Evolutionary conservation across 2,329 filamentous ascomycete species (phyloP).

Genomic region (Colletotrichum shisoi): DNA sequence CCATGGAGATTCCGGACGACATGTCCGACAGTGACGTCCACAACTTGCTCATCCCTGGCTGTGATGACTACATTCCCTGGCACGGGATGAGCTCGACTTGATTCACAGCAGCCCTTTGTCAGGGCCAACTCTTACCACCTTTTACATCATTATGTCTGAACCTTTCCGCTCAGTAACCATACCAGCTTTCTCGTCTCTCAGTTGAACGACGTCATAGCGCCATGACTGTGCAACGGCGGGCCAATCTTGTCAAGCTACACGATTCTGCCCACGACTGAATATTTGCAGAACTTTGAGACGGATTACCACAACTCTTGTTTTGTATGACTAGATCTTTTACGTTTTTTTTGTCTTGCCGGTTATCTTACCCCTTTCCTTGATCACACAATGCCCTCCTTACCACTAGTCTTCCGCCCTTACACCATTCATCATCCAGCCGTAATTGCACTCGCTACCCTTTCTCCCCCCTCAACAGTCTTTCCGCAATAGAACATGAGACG

Average conservation of each 20-base stretch:
- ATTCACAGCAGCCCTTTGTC: neutral
- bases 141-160: conserved; percentile 20
- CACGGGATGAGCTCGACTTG: conserved; percentile 6
- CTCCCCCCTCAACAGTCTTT: neutral
- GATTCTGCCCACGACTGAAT: conserved; percentile 22
- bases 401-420: neutral
- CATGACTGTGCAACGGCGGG: conserved; percentile 5
- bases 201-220: neutral
- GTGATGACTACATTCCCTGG: conserved; percentile 32
- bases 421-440: neutral
- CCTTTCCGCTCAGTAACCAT: conserved; percentile 2
- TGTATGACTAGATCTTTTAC: conserved; percentile 35
- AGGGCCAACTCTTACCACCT: neutral
- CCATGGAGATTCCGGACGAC: conserved; percentile 35
- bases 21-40: conserved; percentile 34
- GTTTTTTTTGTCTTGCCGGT: conserved; percentile 19
- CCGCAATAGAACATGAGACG: neutral
- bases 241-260: conserved; percentile 34
- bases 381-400: conserved; percentile 2
- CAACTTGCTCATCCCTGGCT: conserved; percentile 34
- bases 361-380: conserved; percentile 30
- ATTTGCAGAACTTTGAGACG: conserved; percentile 31
- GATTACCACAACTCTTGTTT: conserved; percentile 29
- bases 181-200: neutral
- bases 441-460: neutral